Conservation (phyloP, 345 rosid species). For the Hypericum androsaemum region DNA sequence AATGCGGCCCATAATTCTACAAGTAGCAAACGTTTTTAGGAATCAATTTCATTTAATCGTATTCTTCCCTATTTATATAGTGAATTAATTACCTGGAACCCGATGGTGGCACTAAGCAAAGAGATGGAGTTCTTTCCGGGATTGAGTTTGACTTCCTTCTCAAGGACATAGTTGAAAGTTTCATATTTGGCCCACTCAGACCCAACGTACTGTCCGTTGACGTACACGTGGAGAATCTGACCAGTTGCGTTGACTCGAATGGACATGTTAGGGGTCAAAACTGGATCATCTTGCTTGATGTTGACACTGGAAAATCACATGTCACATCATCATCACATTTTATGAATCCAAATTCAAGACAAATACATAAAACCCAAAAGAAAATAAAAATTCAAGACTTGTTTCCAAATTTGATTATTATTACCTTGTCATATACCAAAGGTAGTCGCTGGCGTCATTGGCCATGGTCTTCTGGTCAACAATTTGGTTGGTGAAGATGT, state of each 20-base stretch:
- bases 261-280: constrained; percentile 7
- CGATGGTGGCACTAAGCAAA: constrained; percentile 17
- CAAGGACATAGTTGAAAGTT: not conserved
- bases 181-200: constrained; percentile 14
- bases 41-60: no score
- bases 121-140: constrained; percentile 8
- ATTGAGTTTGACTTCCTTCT: constrained; percentile 7
- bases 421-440: constrained; percentile 18
- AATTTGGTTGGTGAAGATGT: not conserved
- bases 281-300: constrained; percentile 3
- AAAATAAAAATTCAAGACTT: not conserved
- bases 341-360: not conserved
- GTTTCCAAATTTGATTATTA: not conserved
- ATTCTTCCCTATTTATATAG: not conserved
- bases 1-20: constrained; percentile 12
- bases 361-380: no score
- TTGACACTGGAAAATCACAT: not conserved
- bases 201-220: constrained; percentile 13
- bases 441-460: constrained; percentile 17
- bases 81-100: constrained; percentile 2
- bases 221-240: constrained; percentile 12
- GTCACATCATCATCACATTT: not conserved
- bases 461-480: constrained; percentile 11
- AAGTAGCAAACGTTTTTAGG: not conserved
- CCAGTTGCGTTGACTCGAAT: constrained; percentile 10